phyloP scores from a whole-genome alignment of 148 eudicot species.

The Arbutus unedo region DNA sequence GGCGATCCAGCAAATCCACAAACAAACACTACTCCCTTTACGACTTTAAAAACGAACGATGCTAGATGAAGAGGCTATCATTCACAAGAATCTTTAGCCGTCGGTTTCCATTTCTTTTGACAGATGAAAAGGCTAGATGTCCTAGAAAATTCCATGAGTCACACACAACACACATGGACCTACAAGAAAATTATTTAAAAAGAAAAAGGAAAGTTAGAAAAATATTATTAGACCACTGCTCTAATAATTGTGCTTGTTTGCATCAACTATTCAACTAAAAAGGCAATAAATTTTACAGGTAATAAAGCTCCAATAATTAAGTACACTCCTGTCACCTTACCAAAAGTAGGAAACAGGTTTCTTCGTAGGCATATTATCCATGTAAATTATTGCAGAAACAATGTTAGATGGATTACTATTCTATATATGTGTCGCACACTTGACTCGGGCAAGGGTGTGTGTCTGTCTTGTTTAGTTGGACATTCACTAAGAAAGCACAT shows the following conservation, averaged over 20 bases:
- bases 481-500: not conserved
- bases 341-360: constrained; percentile 5
- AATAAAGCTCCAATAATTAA: not conserved
- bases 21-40: too few relatives aligned
- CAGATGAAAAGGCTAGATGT: constrained; percentile 16
- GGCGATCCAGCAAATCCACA: too few relatives aligned
- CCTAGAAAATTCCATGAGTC: constrained; percentile 53
- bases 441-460: not conserved
- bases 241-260: not conserved
- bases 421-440: not conserved
- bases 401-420: not conserved
- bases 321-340: not conserved
- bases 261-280: not conserved
- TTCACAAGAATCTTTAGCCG: constrained; percentile 17
- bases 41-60: too few relatives aligned
- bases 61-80: not conserved
- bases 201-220: not conserved
- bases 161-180: constrained; percentile 70
- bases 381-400: not conserved
- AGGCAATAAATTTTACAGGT: not conserved
- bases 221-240: too few relatives aligned
- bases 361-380: not conserved
- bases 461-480: too few relatives aligned
- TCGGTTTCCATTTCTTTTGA: constrained; percentile 20
- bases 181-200: constrained; percentile 14